Percentiles rank a stretch among this genome's conserved stretches.
Evolutionary conservation across 208 protist species (phyloP).

Genomic region (Trypanosomatidae sp.): DNA sequence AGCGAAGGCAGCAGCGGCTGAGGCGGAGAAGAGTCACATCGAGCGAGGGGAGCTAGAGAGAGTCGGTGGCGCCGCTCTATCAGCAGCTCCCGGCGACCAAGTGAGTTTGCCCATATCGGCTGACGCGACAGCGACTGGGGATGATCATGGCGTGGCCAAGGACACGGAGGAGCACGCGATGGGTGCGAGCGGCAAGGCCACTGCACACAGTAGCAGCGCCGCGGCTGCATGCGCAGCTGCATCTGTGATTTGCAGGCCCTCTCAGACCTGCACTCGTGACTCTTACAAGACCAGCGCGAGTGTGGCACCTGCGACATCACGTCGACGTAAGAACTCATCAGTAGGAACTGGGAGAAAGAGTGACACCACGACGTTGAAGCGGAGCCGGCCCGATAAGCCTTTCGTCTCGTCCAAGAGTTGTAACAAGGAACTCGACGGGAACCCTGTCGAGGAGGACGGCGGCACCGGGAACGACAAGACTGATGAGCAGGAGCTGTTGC

Average conservation of each 20-base stretch:
- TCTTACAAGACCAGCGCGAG: not conserved
- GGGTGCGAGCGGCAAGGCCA: conserved; percentile 1
- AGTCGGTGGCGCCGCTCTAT: conserved; percentile 1
- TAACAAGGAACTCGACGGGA: not conserved
- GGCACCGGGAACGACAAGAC: not conserved
- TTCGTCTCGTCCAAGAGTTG: not conserved
- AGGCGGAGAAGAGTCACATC: not conserved
- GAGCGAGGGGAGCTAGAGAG: not conserved
- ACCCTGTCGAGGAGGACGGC: not conserved
- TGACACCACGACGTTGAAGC: not conserved
- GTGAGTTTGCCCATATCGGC: not conserved
- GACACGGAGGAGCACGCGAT: not conserved
- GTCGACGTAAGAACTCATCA: not conserved
- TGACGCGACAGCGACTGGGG: not conserved
- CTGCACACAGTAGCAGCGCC: not conserved
- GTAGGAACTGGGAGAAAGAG: not conserved
- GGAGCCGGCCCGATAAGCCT: not conserved
- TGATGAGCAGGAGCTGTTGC: not conserved
- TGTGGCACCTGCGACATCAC: not conserved
- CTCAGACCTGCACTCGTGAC: not conserved
- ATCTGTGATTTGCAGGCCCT: not conserved
- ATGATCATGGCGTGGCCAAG: not conserved
- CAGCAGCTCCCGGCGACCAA: not conserved
- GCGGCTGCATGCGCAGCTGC: not conserved
- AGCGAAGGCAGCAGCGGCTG: conserved; percentile 1